Evolutionary conservation across 495 filamentous ascomycete genomes (phyloP).

Genomic region (Xylaria castorea): DNA sequence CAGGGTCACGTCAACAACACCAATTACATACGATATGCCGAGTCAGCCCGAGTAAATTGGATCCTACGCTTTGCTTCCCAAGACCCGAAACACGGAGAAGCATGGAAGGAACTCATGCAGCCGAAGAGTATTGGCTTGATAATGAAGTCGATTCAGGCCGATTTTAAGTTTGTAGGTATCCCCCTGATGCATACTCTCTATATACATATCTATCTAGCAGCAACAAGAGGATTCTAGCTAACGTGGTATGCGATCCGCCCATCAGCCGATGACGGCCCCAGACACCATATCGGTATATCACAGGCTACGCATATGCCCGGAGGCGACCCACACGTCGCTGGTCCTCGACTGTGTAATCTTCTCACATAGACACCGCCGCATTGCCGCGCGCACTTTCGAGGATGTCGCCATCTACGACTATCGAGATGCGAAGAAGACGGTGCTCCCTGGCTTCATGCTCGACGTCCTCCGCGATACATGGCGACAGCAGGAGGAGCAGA

Average conservation of each 20-base stretch:
- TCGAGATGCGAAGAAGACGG: slow-evolving; percentile 58
- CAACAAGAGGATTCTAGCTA: not conserved
- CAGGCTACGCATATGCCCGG: slow-evolving; percentile 64
- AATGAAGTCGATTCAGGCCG: slow-evolving; percentile 76
- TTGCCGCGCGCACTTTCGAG: slow-evolving; percentile 80
- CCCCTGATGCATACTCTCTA: not conserved
- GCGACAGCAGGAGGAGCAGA: slow-evolving; percentile 69
- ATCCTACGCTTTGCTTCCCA: slow-evolving; percentile 74
- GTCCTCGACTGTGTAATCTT: slow-evolving; percentile 69
- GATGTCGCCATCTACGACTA: slow-evolving; percentile 91
- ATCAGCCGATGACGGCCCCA: slow-evolving; percentile 85
- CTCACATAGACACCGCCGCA: slow-evolving; percentile 78
- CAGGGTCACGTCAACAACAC: slow-evolving; percentile 90
- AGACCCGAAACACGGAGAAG: slow-evolving; percentile 66
- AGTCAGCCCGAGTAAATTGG: slow-evolving; percentile 86
- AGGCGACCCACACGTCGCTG: slow-evolving; percentile 42
- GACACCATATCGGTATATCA: slow-evolving; percentile 90
- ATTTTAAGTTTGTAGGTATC: slow-evolving; percentile 86
- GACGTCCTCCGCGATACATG: slow-evolving; percentile 70
- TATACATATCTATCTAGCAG: not conserved
- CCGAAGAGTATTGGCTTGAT: slow-evolving; percentile 76
- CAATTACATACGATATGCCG: slow-evolving; percentile 82
- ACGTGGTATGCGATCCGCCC: not conserved
- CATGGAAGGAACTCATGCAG: slow-evolving; percentile 76
- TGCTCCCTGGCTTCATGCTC: slow-evolving; percentile 71